Evolutionary conservation across 352 stramenopile genomes (phyloP).

Genomic region (Phytopythium kandeliae): DNA sequence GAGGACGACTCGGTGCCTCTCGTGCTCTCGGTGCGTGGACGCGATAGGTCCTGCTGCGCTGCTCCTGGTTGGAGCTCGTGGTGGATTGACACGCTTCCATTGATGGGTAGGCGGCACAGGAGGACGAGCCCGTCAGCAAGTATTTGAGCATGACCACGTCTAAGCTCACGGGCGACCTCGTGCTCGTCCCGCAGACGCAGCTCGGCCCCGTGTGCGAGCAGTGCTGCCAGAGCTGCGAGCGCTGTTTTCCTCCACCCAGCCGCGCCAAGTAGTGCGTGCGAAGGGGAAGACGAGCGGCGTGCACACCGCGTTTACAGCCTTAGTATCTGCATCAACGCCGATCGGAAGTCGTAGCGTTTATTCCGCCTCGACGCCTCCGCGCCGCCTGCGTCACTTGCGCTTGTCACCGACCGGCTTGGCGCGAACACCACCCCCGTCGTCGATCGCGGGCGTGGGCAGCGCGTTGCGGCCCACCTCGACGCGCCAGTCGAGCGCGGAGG

Average conservation of each 20-base stretch:
- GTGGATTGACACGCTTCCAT: background rate
- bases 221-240: constrained; percentile 54
- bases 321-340: no score
- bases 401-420: constrained; percentile 48
- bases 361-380: background rate
- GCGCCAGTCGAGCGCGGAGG: constrained; percentile 48
- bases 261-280: background rate
- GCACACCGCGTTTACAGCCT: no score
- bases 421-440: constrained; percentile 15
- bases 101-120: constrained; percentile 22
- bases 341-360: no score
- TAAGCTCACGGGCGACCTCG: constrained; percentile 61
- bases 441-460: constrained; percentile 11
- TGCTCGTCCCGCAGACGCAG: constrained; percentile 76
- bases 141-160: constrained; percentile 70
- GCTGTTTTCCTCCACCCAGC: constrained; percentile 23
- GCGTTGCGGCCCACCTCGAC: constrained; percentile 68
- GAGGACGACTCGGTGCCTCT: constrained; percentile 29
- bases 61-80: no score
- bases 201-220: constrained; percentile 63
- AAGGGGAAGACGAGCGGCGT: no score
- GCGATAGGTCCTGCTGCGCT: background rate
- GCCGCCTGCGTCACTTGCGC: background rate
- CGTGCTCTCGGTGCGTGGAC: constrained; percentile 22
- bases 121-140: constrained; percentile 39